Conservation (phyloP, 495 filamentous ascomycete genomes). For the Podospora pseudopauciseta region DNA sequence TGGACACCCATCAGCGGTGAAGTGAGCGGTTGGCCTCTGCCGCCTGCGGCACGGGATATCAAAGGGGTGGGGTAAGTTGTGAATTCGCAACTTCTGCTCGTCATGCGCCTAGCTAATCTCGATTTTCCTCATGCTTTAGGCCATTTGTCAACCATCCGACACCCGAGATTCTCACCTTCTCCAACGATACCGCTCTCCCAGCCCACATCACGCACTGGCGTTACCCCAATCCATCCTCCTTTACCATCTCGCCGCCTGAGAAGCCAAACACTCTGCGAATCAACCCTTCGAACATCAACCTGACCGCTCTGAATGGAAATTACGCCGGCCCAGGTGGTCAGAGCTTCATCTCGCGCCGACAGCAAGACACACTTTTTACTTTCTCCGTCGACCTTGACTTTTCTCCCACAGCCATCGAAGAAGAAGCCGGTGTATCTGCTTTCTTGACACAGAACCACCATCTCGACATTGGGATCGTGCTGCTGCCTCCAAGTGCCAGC, state of each 20-base stretch:
- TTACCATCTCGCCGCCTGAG: conserved; percentile 38
- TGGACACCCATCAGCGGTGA: conserved; percentile 44
- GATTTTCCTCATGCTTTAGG: conserved; percentile 16
- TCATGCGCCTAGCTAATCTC: background rate
- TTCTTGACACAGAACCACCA: conserved; percentile 55
- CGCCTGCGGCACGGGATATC: conserved; percentile 26
- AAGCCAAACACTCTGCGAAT: conserved; percentile 41
- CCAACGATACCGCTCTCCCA: conserved; percentile 35
- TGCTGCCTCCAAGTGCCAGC: conserved; percentile 28
- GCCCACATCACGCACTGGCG: conserved; percentile 51
- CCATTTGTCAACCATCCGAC: conserved; percentile 36
- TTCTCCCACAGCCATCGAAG: conserved; percentile 29
- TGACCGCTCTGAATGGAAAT: conserved; percentile 46
- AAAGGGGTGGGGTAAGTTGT: conserved; percentile 35
- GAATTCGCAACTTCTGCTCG: background rate
- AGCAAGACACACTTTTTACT: conserved; percentile 50
- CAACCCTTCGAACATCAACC: conserved; percentile 42
- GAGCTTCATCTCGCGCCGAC: conserved; percentile 46
- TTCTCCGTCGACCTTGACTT: conserved; percentile 45
- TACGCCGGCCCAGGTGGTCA: conserved; percentile 42
- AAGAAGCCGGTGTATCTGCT: conserved; percentile 43
- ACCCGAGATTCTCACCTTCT: conserved; percentile 41
- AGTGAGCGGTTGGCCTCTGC: conserved; percentile 45
- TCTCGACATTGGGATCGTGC: conserved; percentile 48
- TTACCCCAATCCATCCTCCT: conserved; percentile 37